phyloP scores from a whole-genome alignment of 768 basidiomycete genomes.

The Mycena kentingensis region DNA sequence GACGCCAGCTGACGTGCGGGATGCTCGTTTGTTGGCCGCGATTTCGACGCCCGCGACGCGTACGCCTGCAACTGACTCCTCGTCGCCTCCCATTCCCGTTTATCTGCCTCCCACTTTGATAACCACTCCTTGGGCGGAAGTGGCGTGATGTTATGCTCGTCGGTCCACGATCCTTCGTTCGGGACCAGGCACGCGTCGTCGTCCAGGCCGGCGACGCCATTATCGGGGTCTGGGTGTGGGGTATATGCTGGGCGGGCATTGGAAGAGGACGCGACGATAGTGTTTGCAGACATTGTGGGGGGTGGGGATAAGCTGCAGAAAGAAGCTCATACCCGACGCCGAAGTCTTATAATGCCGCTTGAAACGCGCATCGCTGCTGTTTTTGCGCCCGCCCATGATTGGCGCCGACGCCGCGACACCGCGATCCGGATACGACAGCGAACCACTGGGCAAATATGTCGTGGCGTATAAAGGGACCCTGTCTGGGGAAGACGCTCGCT shows the following conservation, averaged over 20 bases:
- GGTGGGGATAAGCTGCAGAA: not conserved
- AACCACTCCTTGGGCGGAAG: constrained; percentile 13
- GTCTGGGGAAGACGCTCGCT: too few species aligned
- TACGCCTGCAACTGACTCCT: constrained; percentile 8
- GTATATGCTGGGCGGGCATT: not conserved
- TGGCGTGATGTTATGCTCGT: constrained; percentile 8
- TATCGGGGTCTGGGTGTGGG: not conserved
- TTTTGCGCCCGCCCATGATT: too few species aligned
- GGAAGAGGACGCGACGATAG: not conserved
- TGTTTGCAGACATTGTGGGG: constrained; percentile 2
- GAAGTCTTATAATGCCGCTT: not conserved
- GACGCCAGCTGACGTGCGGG: too few species aligned
- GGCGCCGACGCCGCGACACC: too few species aligned
- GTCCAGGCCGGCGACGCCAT: not conserved
- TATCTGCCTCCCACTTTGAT: constrained; percentile 14
- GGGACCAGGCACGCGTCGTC: too few species aligned
- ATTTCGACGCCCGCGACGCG: not conserved
- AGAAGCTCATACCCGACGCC: not conserved
- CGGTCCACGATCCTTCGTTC: constrained; percentile 1
- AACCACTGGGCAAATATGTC: too few species aligned
- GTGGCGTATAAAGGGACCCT: too few species aligned
- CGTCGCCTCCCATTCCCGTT: constrained; percentile 9
- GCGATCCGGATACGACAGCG: too few species aligned
- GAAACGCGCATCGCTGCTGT: not conserved
- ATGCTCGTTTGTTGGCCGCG: not conserved